phyloP scores from a whole-genome alignment of 768 basidiomycete species.

The Russula ochroleuca region DNA sequence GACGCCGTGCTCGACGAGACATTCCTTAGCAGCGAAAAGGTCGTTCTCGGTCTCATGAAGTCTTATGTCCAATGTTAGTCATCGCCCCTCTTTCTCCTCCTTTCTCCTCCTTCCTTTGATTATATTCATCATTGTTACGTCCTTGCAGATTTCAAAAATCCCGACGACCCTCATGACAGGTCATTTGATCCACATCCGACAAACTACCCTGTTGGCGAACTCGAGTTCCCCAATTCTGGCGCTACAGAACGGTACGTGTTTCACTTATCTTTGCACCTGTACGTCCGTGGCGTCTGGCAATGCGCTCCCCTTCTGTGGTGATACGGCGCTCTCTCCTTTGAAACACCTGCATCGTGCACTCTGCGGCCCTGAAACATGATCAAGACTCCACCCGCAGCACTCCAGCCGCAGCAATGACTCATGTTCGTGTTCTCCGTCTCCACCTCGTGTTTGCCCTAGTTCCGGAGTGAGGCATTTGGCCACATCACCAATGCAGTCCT shows the following conservation, averaged over 20 bases:
- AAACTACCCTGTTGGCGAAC: slow-evolving; percentile 58
- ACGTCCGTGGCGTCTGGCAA: slow-evolving; percentile 23
- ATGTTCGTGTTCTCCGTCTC: not conserved
- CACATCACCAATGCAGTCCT: not conserved
- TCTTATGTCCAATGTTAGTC: slow-evolving; percentile 66
- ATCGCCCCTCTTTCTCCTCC: not conserved
- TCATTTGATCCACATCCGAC: slow-evolving; percentile 58
- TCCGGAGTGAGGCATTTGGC: not conserved
- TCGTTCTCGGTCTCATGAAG: slow-evolving; percentile 58
- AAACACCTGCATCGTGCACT: not conserved
- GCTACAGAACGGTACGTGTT: slow-evolving; percentile 61
- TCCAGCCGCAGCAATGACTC: not conserved
- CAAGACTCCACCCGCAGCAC: slow-evolving; percentile 6
- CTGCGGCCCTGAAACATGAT: not conserved
- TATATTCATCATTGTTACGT: not conserved
- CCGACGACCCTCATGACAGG: slow-evolving; percentile 54
- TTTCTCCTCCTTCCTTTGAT: not conserved
- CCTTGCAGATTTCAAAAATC: slow-evolving; percentile 63
- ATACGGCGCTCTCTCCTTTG: not conserved
- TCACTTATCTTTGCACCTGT: not conserved
- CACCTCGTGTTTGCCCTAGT: slow-evolving; percentile 11
- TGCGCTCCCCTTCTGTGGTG: not conserved
- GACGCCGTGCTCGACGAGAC: slow-evolving; percentile 48
- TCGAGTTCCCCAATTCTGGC: slow-evolving; percentile 73
- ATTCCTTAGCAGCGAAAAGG: slow-evolving; percentile 60